Evolutionary conservation across 345 rosid species (phyloP).

Genomic region (Sonneratia alba): DNA sequence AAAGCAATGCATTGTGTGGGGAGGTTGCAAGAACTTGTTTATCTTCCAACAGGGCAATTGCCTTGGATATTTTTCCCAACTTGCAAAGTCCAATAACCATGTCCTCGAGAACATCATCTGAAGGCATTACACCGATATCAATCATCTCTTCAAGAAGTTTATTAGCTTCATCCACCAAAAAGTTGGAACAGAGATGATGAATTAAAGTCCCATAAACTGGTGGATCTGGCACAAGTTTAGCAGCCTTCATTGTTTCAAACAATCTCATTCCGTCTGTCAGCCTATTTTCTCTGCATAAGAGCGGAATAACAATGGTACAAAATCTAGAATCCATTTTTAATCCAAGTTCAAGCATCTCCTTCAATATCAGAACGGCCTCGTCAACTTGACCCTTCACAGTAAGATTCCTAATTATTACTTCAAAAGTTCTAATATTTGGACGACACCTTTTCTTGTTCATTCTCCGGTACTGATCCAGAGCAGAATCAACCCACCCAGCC

Average conservation of each 20-base stretch:
- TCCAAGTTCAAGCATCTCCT: conserved; percentile 29
- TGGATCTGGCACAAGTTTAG: conserved; percentile 21
- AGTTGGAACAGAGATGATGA: conserved; percentile 28
- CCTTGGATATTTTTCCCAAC: conserved; percentile 23
- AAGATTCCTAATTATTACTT: conserved; percentile 39
- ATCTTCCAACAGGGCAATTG: conserved; percentile 32
- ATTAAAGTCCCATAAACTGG: conserved; percentile 22
- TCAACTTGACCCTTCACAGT: conserved; percentile 15
- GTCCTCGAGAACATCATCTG: conserved; percentile 20
- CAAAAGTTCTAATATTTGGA: conserved; percentile 37
- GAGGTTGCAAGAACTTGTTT: conserved; percentile 19
- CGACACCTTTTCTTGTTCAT: conserved; percentile 34
- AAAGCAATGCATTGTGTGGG: conserved; percentile 40
- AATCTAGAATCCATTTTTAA: conserved; percentile 23
- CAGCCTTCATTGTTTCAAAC: conserved; percentile 35
- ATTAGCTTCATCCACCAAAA: conserved; percentile 28
- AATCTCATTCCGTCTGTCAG: conserved; percentile 24
- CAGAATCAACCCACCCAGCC: conserved; percentile 25
- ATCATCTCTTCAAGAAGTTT: conserved; percentile 31
- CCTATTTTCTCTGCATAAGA: conserved; percentile 33
- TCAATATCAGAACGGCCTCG: conserved; percentile 29
- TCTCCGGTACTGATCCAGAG: conserved; percentile 45
- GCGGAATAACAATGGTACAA: conserved; percentile 24
- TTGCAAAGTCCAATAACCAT: conserved; percentile 32
- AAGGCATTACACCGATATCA: conserved; percentile 17